Conservation (phyloP, 768 basidiomycete genomes). For the Mycena indigotica region DNA sequence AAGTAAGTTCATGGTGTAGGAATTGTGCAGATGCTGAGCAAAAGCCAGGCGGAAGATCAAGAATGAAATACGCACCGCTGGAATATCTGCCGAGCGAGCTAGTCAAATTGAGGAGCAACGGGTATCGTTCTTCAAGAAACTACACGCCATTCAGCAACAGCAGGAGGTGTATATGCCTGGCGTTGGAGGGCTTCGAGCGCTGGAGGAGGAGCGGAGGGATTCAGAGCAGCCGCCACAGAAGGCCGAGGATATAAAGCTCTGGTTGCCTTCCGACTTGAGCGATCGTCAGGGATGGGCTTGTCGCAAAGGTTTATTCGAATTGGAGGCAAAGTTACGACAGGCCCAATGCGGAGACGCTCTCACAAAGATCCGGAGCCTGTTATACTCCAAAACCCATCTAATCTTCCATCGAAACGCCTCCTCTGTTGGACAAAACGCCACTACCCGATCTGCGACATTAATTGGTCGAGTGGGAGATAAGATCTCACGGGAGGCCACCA, state of each 20-base stretch:
- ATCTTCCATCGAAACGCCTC: constrained; percentile 1
- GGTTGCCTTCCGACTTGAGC: constrained; percentile 6
- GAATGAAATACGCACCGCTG: neutral
- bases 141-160: neutral
- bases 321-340: neutral
- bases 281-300: neutral
- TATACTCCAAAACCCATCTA: constrained; percentile 6
- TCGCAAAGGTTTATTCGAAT: neutral
- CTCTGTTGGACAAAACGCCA: neutral
- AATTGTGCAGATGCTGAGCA: neutral
- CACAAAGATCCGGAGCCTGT: neutral
- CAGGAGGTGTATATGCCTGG: constrained; percentile 5
- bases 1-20: neutral
- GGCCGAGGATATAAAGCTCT: constrained; percentile 9
- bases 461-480: neutral
- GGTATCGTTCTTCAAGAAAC: neutral
- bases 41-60: neutral
- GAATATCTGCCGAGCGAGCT: neutral
- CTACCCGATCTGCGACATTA: neutral
- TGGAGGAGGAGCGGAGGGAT: neutral
- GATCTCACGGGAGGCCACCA: neutral
- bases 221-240: neutral
- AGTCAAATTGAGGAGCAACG: constrained; percentile 11
- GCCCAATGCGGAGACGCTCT: constrained; percentile 3
- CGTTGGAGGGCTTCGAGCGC: neutral